Evolutionary conservation across 2,329 filamentous ascomycete genomes (phyloP).

Genomic region (Fulvia fulva): DNA sequence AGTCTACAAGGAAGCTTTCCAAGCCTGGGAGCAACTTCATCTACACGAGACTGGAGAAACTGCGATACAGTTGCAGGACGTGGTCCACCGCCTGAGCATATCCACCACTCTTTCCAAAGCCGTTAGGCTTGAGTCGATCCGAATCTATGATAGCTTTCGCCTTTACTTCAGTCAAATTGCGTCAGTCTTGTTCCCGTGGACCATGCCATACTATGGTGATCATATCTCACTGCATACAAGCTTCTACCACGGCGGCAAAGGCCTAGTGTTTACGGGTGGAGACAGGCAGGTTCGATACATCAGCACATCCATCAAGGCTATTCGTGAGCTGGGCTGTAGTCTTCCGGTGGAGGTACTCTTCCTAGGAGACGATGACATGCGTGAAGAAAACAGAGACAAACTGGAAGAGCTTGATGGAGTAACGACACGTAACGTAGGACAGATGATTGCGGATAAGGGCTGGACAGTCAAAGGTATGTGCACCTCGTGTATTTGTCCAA

Average conservation of each 20-base stretch:
- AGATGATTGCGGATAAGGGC: slow-evolving; percentile 44
- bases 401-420: slow-evolving; percentile 44
- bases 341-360: slow-evolving; percentile 42
- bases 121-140: slow-evolving; percentile 22
- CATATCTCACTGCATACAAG: slow-evolving; percentile 44
- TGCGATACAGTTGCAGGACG: slow-evolving; percentile 4
- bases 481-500: too few relatives aligned
- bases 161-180: slow-evolving; percentile 39
- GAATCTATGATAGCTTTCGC: slow-evolving; percentile 43
- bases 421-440: slow-evolving; percentile 42
- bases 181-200: slow-evolving; percentile 39
- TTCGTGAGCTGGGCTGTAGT: slow-evolving; percentile 38
- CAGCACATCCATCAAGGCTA: slow-evolving; percentile 40
- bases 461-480: slow-evolving; percentile 40
- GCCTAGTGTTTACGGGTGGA: slow-evolving; percentile 45
- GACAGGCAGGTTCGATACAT: slow-evolving; percentile 43
- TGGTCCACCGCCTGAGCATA: slow-evolving; percentile 10
- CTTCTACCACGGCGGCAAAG: slow-evolving; percentile 40
- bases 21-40: slow-evolving; percentile 17
- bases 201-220: slow-evolving; percentile 42
- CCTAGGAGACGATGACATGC: slow-evolving; percentile 43
- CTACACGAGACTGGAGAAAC: neutral
- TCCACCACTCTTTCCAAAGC: neutral
- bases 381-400: slow-evolving; percentile 40
- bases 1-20: slow-evolving; percentile 14